These are phyloP conservation scores for Cryptosporidium sp. DNA, from an alignment of 169 alveolate species.

Conservation along the genomic window DNA sequence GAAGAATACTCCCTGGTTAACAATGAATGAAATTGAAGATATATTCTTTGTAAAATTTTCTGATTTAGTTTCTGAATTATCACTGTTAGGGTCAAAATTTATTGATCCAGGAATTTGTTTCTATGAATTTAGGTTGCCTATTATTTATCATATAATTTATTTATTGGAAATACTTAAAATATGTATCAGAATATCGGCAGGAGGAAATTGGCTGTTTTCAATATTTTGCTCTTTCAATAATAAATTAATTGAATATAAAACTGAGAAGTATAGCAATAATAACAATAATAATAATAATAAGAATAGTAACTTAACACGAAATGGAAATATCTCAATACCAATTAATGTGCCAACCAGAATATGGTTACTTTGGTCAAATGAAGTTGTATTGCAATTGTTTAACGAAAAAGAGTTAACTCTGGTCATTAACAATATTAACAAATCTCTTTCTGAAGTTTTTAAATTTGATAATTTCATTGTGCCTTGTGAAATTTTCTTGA, in stretches of 20 bases:
- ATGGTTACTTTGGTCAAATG: slow-evolving; percentile 53
- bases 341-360: slow-evolving; percentile 53
- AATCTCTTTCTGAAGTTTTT: not conserved
- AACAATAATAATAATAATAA: not conserved
- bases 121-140: slow-evolving; percentile 18
- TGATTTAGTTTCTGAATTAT: not conserved
- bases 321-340: slow-evolving; percentile 12
- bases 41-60: slow-evolving; percentile 5
- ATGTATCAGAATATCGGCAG: slow-evolving; percentile 32
- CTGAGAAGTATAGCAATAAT: not conserved
- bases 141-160: slow-evolving; percentile 35
- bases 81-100: not conserved
- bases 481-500: not conserved
- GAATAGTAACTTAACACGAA: not conserved
- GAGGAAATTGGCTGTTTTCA: slow-evolving; percentile 25
- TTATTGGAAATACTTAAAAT: slow-evolving; percentile 46
- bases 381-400: not conserved
- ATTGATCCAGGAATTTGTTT: slow-evolving; percentile 24
- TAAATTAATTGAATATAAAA: not conserved
- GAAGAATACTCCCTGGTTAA: not conserved
- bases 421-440: not conserved
- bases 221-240: not conserved
- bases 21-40: slow-evolving; percentile 34
- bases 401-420: not conserved
- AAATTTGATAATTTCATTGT: not conserved